Conservation (phyloP, 2,329 filamentous ascomycete species). For the Mycosphaerella sp. region DNA sequence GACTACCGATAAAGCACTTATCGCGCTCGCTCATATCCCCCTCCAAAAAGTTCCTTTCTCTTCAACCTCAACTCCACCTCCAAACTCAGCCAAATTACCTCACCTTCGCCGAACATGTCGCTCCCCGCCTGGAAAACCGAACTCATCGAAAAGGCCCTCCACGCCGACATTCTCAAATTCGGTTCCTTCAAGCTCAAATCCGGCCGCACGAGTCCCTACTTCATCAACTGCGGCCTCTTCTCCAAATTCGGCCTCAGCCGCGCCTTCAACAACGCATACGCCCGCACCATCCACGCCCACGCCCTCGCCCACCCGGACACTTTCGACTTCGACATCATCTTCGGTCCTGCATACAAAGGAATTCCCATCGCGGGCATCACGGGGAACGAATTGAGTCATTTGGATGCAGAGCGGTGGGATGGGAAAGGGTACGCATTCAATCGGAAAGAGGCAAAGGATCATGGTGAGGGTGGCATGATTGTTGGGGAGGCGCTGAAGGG, state of each 20-base stretch:
- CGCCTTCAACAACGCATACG: slow-evolving; percentile 76
- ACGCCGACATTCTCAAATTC: slow-evolving; percentile 67
- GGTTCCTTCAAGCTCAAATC: slow-evolving; percentile 88
- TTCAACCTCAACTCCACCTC: neutral
- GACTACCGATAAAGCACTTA: neutral
- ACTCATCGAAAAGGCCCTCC: slow-evolving; percentile 64
- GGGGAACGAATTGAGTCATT: slow-evolving; percentile 64
- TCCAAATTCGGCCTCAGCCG: slow-evolving; percentile 71
- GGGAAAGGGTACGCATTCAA: slow-evolving; percentile 81
- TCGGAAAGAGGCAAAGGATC: slow-evolving; percentile 92
- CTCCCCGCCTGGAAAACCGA: slow-evolving; percentile 58
- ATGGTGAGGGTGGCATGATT: slow-evolving; percentile 90
- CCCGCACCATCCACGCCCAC: slow-evolving; percentile 51
- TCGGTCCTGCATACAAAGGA: slow-evolving; percentile 94
- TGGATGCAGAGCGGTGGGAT: slow-evolving; percentile 61
- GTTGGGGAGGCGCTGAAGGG: slow-evolving; percentile 81
- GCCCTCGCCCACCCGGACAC: slow-evolving; percentile 36
- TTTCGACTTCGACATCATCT: slow-evolving; percentile 72
- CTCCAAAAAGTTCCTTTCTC: neutral
- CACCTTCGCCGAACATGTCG: slow-evolving; percentile 4
- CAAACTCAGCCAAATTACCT: neutral
- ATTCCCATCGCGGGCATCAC: slow-evolving; percentile 82
- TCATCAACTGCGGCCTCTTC: slow-evolving; percentile 94
- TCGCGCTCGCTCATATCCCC: neutral
- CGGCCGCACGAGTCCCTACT: slow-evolving; percentile 84